Percentiles rank a stretch among this genome's conserved stretches.
Conservation (phyloP, 1,284 basidiomycete genomes). For the Trametes polyzona region DNA sequence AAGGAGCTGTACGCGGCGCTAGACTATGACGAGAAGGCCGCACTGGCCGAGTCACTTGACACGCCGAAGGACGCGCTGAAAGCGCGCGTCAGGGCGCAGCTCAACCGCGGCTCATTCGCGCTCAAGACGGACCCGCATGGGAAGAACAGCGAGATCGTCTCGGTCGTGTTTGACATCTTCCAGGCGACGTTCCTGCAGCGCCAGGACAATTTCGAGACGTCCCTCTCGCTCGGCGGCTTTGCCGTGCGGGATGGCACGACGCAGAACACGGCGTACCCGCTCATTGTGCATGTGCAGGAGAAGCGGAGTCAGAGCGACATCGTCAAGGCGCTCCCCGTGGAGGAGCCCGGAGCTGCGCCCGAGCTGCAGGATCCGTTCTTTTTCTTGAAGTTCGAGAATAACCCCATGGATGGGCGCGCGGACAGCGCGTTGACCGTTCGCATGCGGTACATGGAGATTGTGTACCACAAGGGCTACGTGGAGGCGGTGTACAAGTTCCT, state of each 20-base stretch:
- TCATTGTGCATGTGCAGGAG: conserved; percentile 94
- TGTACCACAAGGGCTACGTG: conserved; percentile 94
- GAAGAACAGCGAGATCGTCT: conserved; percentile 74
- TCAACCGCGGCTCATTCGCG: conserved; percentile 88
- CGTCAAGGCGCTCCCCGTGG: conserved; percentile 33
- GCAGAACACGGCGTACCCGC: conserved; percentile 80
- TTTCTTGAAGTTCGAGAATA: conserved; percentile 90
- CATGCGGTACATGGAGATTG: conserved; percentile 97
- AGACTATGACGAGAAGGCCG: conserved; percentile 90
- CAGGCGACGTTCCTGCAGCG: conserved; percentile 87
- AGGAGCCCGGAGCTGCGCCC: conserved; percentile 34
- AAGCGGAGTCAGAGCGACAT: conserved; percentile 30
- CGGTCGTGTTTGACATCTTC: conserved; percentile 89
- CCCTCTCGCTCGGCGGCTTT: conserved; percentile 87
- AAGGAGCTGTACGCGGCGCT: conserved; percentile 93
- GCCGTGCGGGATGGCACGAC: conserved; percentile 93
- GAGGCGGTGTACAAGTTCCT: conserved; percentile 94
- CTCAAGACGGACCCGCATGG: conserved; percentile 76
- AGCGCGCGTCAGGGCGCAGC: conserved; percentile 74
- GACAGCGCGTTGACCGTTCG: conserved; percentile 90
- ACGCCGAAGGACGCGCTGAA: conserved; percentile 85
- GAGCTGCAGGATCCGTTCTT: conserved; percentile 82
- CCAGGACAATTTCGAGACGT: conserved; percentile 83
- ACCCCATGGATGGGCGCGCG: conserved; percentile 91
- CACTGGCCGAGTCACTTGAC: conserved; percentile 69